These are phyloP conservation scores for Lathyrus tuberosus DNA, from an alignment of 306 rosid genomes.

Conservation along the genomic window DNA sequence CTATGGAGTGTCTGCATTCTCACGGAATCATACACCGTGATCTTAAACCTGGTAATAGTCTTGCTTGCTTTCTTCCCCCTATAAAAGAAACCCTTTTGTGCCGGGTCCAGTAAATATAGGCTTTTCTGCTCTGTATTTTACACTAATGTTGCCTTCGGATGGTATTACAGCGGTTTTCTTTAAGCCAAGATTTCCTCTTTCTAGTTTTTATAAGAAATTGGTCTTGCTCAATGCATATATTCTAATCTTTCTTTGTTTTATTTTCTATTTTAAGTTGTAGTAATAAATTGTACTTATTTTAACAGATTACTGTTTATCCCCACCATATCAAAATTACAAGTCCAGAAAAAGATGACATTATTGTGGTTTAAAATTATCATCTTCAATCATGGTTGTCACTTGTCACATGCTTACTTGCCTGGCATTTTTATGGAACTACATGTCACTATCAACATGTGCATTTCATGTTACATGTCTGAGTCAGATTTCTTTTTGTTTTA, in stretches of 20 bases:
- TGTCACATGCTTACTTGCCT: conserved; percentile 15
- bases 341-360: conserved; percentile 12
- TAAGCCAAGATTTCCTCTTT: background rate
- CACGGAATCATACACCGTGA: conserved; percentile 98
- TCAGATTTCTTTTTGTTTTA: conserved; percentile 8
- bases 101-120: conserved; percentile 13
- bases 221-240: background rate
- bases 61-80: conserved; percentile 32
- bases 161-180: background rate
- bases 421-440: conserved; percentile 25
- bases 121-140: conserved; percentile 17
- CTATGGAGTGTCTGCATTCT: conserved; percentile 94
- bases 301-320: conserved; percentile 4
- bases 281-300: background rate
- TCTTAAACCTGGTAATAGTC: conserved; percentile 81
- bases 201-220: background rate
- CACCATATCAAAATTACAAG: background rate
- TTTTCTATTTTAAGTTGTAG: conserved; percentile 7
- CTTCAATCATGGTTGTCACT: conserved; percentile 23
- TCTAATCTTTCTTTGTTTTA: background rate
- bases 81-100: background rate
- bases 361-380: conserved; percentile 31
- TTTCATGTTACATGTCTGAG: conserved; percentile 15
- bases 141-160: background rate
- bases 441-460: conserved; percentile 11